phyloP scores from a whole-genome alignment of 306 rosid genomes.

The Hippophae rhamnoides region DNA sequence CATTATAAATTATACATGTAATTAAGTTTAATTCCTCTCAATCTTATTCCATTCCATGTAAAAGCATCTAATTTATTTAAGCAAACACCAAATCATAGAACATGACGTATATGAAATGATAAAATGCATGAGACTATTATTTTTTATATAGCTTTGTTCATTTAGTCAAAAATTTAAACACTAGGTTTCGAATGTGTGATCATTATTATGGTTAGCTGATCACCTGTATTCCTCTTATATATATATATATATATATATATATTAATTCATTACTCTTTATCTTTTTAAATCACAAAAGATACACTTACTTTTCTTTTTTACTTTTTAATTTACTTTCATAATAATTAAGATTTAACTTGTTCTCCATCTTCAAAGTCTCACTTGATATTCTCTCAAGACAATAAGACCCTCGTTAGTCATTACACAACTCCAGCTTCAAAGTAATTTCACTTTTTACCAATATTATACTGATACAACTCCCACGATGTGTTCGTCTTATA shows the following conservation, averaged over 20 bases:
- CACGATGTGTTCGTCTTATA: too few species aligned
- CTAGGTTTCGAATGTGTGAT: conserved; percentile 38
- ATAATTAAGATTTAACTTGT: too few species aligned
- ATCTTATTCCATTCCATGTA: conserved; percentile 30
- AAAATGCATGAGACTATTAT: conserved; percentile 32
- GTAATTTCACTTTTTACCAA: too few species aligned
- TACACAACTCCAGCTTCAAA: too few species aligned
- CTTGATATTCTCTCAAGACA: too few species aligned
- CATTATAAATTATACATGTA: conserved; percentile 20
- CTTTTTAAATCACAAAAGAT: conserved; percentile 25
- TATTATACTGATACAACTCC: too few species aligned
- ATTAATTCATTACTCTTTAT: conserved; percentile 23
- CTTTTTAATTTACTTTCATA: too few species aligned
- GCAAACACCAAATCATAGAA: conserved; percentile 35
- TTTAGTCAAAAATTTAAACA: conserved; percentile 28
- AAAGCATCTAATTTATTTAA: conserved; percentile 42
- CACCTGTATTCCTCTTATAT: conserved; percentile 31
- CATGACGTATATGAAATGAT: conserved; percentile 38
- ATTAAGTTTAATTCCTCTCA: conserved; percentile 26
- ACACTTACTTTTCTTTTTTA: neutral
- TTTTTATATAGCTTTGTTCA: conserved; percentile 20
- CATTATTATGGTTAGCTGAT: conserved; percentile 22
- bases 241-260: too few species aligned
- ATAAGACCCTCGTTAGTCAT: too few species aligned
- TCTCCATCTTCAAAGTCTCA: too few species aligned